These are phyloP conservation scores for Agaricus subrufescens DNA, from an alignment of 768 basidiomycete genomes.

Conservation along the genomic window DNA sequence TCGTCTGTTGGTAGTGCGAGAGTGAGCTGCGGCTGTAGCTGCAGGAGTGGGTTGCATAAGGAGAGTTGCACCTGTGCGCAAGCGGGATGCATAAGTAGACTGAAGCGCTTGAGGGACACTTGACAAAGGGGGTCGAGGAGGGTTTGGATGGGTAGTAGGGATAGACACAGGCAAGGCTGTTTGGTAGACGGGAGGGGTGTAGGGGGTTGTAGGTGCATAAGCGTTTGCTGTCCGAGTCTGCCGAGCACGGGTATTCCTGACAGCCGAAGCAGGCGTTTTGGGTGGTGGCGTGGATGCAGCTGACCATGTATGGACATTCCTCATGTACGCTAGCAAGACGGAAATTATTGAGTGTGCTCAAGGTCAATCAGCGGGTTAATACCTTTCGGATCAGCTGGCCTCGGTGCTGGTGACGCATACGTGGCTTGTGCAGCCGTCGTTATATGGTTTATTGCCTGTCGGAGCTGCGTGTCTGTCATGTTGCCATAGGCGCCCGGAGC, in stretches of 20 bases:
- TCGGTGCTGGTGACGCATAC: slow-evolving; percentile 37
- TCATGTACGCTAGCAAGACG: slow-evolving; percentile 41
- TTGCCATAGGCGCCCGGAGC: slow-evolving; percentile 19
- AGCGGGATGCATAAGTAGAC: slow-evolving; percentile 84
- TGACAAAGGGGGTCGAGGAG: slow-evolving; percentile 53
- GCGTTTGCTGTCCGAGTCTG: slow-evolving; percentile 35
- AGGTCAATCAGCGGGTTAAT: slow-evolving; percentile 3
- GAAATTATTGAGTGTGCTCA: not conserved
- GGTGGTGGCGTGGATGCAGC: slow-evolving; percentile 52
- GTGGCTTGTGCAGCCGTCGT: slow-evolving; percentile 32
- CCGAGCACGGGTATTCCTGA: slow-evolving; percentile 28
- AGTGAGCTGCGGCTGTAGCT: slow-evolving; percentile 31
- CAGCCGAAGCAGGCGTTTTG: slow-evolving; percentile 27
- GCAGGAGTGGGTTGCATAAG: slow-evolving; percentile 82
- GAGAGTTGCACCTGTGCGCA: slow-evolving; percentile 85
- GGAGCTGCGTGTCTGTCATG: slow-evolving; percentile 61
- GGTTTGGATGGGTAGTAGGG: slow-evolving; percentile 37
- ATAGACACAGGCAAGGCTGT: slow-evolving; percentile 25
- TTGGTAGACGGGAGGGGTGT: slow-evolving; percentile 32
- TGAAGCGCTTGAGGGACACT: slow-evolving; percentile 65
- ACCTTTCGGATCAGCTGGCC: slow-evolving; percentile 32
- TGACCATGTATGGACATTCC: slow-evolving; percentile 71
- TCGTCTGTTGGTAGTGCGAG: slow-evolving; percentile 49
- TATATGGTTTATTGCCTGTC: slow-evolving; percentile 56
- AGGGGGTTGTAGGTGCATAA: slow-evolving; percentile 22